phyloP scores from a whole-genome alignment of 2,329 filamentous ascomycete genomes.

The Gyromitra esculenta region DNA sequence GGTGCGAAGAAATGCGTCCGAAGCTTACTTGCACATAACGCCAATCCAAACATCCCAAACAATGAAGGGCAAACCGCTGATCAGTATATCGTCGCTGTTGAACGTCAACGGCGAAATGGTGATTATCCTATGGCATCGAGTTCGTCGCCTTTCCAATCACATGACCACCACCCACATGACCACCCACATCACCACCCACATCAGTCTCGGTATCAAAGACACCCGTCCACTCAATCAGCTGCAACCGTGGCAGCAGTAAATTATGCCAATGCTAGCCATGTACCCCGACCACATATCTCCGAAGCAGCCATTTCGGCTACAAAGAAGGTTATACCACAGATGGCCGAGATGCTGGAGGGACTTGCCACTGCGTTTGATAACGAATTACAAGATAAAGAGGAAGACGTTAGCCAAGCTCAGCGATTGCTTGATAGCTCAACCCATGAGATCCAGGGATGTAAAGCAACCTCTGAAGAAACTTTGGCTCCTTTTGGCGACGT shows the following conservation, averaged over 20 bases:
- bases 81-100: constrained; percentile 79
- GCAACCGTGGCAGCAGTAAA: constrained; percentile 55
- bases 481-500: constrained; percentile 56
- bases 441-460: constrained; percentile 64
- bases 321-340: constrained; percentile 73
- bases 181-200: constrained; percentile 62
- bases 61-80: constrained; percentile 83
- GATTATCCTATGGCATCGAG: constrained; percentile 79
- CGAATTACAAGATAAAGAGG: constrained; percentile 78
- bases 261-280: constrained; percentile 56
- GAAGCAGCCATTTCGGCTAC: constrained; percentile 76
- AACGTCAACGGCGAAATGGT: constrained; percentile 73
- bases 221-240: constrained; percentile 54
- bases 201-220: constrained; percentile 61
- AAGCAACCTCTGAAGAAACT: constrained; percentile 56
- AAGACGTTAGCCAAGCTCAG: constrained; percentile 73
- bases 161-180: constrained; percentile 63
- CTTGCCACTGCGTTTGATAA: constrained; percentile 77
- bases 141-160: constrained; percentile 70
- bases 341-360: constrained; percentile 77
- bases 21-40: constrained; percentile 79
- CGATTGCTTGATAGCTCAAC: constrained; percentile 74
- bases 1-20: constrained; percentile 91
- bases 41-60: constrained; percentile 83
- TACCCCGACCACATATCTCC: constrained; percentile 64